Evolutionary conservation across 768 basidiomycete genomes (phyloP).

Genomic region (Myochromella boudieri): DNA sequence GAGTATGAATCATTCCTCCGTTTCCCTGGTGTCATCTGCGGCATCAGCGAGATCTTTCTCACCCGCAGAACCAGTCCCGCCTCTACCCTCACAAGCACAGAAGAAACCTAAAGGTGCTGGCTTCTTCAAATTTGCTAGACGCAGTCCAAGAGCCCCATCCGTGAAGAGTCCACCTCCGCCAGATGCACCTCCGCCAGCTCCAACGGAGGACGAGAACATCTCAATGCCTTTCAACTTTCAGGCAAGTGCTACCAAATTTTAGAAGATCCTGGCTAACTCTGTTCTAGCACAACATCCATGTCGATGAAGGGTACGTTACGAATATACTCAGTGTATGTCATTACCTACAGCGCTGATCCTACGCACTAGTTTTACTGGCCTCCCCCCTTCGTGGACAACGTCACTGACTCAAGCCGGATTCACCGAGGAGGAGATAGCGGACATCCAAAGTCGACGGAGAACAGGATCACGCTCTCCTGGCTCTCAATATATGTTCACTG

Average conservation of each 20-base stretch:
- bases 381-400: constrained; percentile 74
- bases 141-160: constrained; percentile 28
- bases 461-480: constrained; percentile 33
- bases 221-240: constrained; percentile 77
- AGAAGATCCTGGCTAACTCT: background rate
- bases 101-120: constrained; percentile 37
- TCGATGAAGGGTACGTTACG: constrained; percentile 66
- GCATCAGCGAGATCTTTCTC: constrained; percentile 27
- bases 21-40: constrained; percentile 37
- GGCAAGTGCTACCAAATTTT: constrained; percentile 36
- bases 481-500: constrained; percentile 32
- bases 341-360: constrained; percentile 5
- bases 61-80: constrained; percentile 14
- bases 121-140: constrained; percentile 44
- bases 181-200: constrained; percentile 18
- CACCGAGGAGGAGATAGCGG: constrained; percentile 65
- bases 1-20: constrained; percentile 29
- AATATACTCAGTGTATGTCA: background rate
- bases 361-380: constrained; percentile 50
- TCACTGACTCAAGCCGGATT: constrained; percentile 63
- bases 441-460: constrained; percentile 48
- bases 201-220: constrained; percentile 57
- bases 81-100: constrained; percentile 10
- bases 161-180: constrained; percentile 21
- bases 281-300: constrained; percentile 71